A percentile compares a stretch with the other conserved stretches of the same genome.
Evolutionary conservation across 2,329 filamentous ascomycete species (phyloP).

Genomic region (Fusarium bulbicola): DNA sequence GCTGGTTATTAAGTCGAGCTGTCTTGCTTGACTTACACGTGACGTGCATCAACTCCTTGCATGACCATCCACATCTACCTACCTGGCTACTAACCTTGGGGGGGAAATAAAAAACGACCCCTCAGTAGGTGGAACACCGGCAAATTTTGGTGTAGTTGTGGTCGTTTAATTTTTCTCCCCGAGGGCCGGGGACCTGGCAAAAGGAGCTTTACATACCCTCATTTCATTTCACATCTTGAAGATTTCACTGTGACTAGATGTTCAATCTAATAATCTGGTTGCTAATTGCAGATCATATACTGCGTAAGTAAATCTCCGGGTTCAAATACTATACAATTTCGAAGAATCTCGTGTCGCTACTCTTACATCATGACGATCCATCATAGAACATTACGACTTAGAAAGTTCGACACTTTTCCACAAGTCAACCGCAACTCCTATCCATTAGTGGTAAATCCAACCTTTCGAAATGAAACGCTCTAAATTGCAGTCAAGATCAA

Average conservation of each 20-base stretch:
- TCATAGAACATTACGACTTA: neutral
- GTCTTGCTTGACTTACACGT: constrained; percentile 33
- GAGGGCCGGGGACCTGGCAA: neutral
- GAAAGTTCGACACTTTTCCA: constrained; percentile 1
- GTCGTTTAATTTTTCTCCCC: neutral
- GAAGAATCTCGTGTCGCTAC: neutral
- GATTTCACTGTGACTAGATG: neutral
- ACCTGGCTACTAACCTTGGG: neutral
- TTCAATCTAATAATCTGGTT: neutral
- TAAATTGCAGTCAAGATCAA: neutral
- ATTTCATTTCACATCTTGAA: neutral
- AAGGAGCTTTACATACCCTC: neutral
- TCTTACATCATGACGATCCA: neutral
- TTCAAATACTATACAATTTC: neutral
- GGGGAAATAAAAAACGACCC: neutral
- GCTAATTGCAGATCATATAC: neutral
- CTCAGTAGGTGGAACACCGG: neutral
- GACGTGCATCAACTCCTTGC: constrained; percentile 23
- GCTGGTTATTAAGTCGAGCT: neutral
- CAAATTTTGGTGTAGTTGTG: neutral
- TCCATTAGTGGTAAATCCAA: neutral
- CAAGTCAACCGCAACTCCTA: neutral
- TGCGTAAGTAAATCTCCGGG: too few species aligned
- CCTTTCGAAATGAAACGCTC: neutral
- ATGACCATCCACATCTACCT: neutral